These are phyloP conservation scores for Colletotrichum sp. DNA, from an alignment of 2,329 filamentous ascomycete species.

Conservation along the genomic window DNA sequence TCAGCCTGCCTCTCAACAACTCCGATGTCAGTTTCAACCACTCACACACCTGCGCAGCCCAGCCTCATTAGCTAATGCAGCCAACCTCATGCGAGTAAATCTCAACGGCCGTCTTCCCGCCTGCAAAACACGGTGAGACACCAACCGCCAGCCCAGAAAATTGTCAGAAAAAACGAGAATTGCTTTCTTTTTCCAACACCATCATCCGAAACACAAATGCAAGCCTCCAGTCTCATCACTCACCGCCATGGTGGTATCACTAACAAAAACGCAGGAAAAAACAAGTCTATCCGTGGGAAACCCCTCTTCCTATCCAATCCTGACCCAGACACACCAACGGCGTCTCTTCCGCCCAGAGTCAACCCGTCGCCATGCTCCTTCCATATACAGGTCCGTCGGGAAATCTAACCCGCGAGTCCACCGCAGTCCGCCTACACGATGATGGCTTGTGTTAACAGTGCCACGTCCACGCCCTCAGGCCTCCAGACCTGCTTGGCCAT, in stretches of 20 bases:
- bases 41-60: not conserved
- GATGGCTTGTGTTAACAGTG: not conserved
- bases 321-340: not conserved
- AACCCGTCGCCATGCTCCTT: not conserved
- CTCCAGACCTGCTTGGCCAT: not conserved
- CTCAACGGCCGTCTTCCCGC: not conserved
- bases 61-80: constrained; percentile 2
- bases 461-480: not conserved
- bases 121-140: not conserved
- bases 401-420: not conserved
- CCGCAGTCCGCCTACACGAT: not conserved
- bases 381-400: not conserved
- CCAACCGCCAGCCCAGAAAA: not conserved
- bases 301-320: not conserved
- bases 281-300: not conserved
- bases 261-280: not conserved
- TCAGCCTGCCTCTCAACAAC: constrained; percentile 3
- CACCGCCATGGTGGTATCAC: constrained; percentile 5
- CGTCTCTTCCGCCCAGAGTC: not conserved
- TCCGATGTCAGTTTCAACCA: not conserved
- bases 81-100: not conserved
- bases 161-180: not conserved
- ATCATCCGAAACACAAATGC: not conserved
- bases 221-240: not conserved
- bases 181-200: constrained; percentile 1